A percentile compares a stretch with the other conserved stretches of the same genome.
Evolutionary conservation across 139 green algal genomes (phyloP).

Genomic region (Chlamydomonas eustigma): DNA sequence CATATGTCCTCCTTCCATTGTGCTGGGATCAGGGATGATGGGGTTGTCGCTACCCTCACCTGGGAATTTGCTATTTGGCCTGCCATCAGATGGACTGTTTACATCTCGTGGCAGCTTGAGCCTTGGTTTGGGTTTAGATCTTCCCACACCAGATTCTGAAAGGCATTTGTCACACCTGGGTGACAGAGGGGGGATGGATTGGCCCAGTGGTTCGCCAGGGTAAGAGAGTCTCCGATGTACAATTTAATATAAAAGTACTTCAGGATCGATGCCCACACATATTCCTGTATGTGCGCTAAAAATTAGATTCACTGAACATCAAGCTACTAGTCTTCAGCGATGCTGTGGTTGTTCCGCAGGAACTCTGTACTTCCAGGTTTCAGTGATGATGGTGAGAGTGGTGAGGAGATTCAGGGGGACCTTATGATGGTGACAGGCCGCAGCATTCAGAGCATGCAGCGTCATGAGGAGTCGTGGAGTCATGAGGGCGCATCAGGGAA

Average conservation of each 20-base stretch:
- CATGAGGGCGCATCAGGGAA: too few species aligned
- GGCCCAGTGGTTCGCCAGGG: not conserved
- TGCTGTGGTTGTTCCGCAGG: too few species aligned
- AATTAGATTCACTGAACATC: too few species aligned
- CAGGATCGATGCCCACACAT: too few species aligned
- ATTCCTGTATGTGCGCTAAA: too few species aligned
- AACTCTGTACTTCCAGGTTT: conserved; percentile 5
- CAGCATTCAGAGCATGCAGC: not conserved
- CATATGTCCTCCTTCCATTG: not conserved
- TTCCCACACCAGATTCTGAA: conserved; percentile 3
- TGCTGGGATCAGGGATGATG: conserved; percentile 4
- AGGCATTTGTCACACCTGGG: not conserved
- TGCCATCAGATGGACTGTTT: not conserved
- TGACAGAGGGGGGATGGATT: not conserved
- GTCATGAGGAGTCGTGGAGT: not conserved
- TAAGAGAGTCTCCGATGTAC: not conserved
- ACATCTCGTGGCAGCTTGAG: not conserved
- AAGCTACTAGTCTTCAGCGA: too few species aligned
- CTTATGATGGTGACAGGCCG: conserved; percentile 13
- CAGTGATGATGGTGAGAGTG: conserved; percentile 9
- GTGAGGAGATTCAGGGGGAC: conserved; percentile 8
- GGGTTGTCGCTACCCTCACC: not conserved
- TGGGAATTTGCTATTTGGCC: not conserved
- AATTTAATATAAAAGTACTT: not conserved
- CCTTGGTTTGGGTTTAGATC: not conserved